These are phyloP conservation scores for Coemansia aciculifera DNA, from an alignment of 192 early-diverging fungal species.

Conservation along the genomic window DNA sequence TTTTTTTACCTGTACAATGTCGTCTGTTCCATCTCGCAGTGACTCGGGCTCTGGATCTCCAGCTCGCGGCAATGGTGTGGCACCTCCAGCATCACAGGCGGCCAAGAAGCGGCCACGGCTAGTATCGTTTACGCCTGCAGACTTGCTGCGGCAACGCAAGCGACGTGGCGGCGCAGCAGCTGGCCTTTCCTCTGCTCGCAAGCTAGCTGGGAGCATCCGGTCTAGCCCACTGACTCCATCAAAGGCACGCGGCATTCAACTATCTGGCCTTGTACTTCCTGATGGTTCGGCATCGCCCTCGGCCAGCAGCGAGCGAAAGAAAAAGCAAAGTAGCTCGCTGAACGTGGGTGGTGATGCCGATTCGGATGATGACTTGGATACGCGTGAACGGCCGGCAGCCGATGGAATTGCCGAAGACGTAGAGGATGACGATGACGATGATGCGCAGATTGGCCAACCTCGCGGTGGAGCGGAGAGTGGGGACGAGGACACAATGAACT, in stretches of 20 bases:
- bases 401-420: slow-evolving; percentile 7
- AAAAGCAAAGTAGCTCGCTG: slow-evolving; percentile 4
- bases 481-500: slow-evolving; percentile 12
- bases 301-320: slow-evolving; percentile 1
- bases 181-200: slow-evolving; percentile 13
- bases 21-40: slow-evolving; percentile 4
- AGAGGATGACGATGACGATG: slow-evolving; percentile 12
- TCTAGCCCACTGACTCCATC: slow-evolving; percentile 21
- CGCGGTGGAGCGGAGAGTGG: neutral
- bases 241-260: slow-evolving; percentile 9
- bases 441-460: neutral
- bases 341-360: neutral
- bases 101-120: slow-evolving; percentile 38
- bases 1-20: neutral
- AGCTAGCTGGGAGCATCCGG: slow-evolving; percentile 16
- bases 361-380: neutral
- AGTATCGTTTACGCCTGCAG: slow-evolving; percentile 27
- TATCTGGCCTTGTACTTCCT: slow-evolving; percentile 1
- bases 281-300: slow-evolving; percentile 5
- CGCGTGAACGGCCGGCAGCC: neutral
- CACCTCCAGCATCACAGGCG: neutral
- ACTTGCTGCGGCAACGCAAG: slow-evolving; percentile 35
- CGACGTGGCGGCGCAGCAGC: slow-evolving; percentile 21
- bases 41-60: slow-evolving; percentile 2
- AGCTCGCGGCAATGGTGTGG: neutral